Base-by-base conservation (phyloP, 352 stramenopile genomes). In the Globisporangium spiculum region DNA sequence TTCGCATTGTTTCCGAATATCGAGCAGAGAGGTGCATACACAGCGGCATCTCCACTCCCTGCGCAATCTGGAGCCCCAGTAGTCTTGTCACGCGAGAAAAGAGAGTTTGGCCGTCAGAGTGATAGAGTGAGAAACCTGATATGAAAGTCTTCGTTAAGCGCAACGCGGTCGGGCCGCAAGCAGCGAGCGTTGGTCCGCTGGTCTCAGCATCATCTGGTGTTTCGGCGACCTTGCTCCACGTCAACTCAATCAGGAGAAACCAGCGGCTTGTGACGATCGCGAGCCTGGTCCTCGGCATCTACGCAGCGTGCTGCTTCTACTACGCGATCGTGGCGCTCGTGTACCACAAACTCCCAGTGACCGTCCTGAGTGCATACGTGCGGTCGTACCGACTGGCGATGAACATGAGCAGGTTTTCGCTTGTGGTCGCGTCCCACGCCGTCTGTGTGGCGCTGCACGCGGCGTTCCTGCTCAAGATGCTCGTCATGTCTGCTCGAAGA, bases 261-360 rank as follows among this genome's bases (percentile, higher is more conserved):
- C 50, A 32, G 0, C 22, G 9, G 9, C 50, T 26, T 26, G 22
- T 32, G n/a, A 18, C n/a, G n/a, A 26, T 26, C 22, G 18, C 59
- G 9, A 65, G 18, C 27, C 8, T 22, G 36, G 12, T 65, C 38
- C n/a, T 65, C 12, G 54, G 38, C 27, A 55, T 65, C 26, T 38
- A 56, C 18, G 26, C 26, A 36, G 18, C 26, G 4, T 41, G 38
- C 26, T 18, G 38, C 38, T 36, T 8, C 16, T 65, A 41, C 26
- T 65, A 56, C 27, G 59, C 38, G 27, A n/a, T 55, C 16, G 38
- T 65, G 38, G 36, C 44, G 18, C 18, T 53, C 2, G 59, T 65
- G 22, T 65, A 44, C 59, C 14, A 56, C 38, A 65, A 36, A 30
- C 59, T 65, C 14, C 59, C 59, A n/a, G 20, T 9, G 16, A 56